Base-by-base conservation (phyloP, 495 filamentous ascomycete species). In the Hypoxylon fuscum region DNA sequence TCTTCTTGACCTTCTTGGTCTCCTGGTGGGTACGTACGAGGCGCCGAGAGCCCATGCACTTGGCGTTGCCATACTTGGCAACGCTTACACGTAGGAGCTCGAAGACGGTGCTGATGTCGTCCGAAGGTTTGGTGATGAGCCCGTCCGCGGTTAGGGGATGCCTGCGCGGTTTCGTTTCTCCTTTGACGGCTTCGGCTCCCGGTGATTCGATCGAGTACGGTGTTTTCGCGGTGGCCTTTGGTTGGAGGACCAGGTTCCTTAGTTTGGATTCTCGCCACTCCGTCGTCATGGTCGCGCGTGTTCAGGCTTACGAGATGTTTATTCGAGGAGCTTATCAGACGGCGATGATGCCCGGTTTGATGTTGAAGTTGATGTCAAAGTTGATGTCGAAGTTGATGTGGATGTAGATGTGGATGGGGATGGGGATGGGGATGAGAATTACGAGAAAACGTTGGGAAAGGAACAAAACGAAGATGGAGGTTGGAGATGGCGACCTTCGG, bases 1-100 rank as follows among this genome's bases (percentile, higher is more conserved):
- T 81, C 83, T 96, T 98, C 88, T 96, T 97, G 69, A 98, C 78
- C 84, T 95, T 97, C 83, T 96, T 98, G 63, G 87, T 90, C 79
- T 98, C 95, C 51, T 88, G 81, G 73, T 98, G 95, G 5, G 87
- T 90, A 71, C 90, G 87, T 74, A 98, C 79, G 51, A 97, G 80
- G 71, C 86, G 86, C 55, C 95, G 88, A 47, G 82, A 87, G 58
- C 90, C 95, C 63, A 97, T 78, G 55, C 89, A 89, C 77, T 94
- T 95, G 55, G 89, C 85, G 72, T 97, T 96, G 68, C 95, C 95
- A 76, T 86, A 97, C 73, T 90, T 88, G 37, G 85, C 84, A 27
- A 92, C 88, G 44, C 88, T 88, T 56, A 86, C 83, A 55, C 84
- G 87, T 67, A 98, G 79, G 68, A 96, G 88, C 69, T 98, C 96